phyloP scores from a whole-genome alignment of 2,329 filamentous ascomycete species.

The Trichoderma semiorbis region DNA sequence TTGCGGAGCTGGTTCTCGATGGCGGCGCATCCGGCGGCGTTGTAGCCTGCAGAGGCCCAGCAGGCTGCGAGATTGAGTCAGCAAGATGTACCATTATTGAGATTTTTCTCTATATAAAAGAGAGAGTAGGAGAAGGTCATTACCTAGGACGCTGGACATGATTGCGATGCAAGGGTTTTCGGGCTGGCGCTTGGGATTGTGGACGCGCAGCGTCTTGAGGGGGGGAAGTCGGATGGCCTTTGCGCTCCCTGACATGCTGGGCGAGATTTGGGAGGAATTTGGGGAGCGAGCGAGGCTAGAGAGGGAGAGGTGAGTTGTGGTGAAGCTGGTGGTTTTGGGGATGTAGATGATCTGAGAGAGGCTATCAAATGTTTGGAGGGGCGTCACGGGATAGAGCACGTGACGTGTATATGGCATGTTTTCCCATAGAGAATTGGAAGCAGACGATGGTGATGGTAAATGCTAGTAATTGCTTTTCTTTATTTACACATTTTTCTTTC shows the following conservation, averaged over 20 bases:
- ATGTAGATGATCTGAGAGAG: background rate
- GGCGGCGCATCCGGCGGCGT: conserved; percentile 53
- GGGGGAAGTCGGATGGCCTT: conserved; percentile 58
- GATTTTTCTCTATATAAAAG: background rate
- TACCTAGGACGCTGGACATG: conserved; percentile 58
- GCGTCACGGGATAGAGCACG: conserved; percentile 11
- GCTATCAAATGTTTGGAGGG: background rate
- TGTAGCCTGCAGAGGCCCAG: conserved; percentile 78
- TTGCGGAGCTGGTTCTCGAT: conserved; percentile 58
- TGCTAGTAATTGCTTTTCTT: background rate
- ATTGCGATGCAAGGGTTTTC: conserved; percentile 53
- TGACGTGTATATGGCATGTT: background rate
- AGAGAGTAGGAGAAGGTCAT: conserved; percentile 21
- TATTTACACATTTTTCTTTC: background rate
- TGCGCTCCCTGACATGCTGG: conserved; percentile 43
- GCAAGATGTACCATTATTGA: background rate
- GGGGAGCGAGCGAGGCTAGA: background rate
- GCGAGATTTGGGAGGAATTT: background rate
- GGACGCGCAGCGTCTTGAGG: conserved; percentile 52
- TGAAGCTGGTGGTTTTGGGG: conserved; percentile 1
- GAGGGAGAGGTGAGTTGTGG: background rate
- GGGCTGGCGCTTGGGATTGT: conserved; percentile 47
- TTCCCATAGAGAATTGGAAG: too few species aligned
- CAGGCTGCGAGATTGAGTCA: conserved; percentile 53
- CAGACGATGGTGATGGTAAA: background rate